These are phyloP conservation scores for Kluyveromyces nonfermentans DNA, from an alignment of 805 yeast species.

Conservation along the genomic window DNA sequence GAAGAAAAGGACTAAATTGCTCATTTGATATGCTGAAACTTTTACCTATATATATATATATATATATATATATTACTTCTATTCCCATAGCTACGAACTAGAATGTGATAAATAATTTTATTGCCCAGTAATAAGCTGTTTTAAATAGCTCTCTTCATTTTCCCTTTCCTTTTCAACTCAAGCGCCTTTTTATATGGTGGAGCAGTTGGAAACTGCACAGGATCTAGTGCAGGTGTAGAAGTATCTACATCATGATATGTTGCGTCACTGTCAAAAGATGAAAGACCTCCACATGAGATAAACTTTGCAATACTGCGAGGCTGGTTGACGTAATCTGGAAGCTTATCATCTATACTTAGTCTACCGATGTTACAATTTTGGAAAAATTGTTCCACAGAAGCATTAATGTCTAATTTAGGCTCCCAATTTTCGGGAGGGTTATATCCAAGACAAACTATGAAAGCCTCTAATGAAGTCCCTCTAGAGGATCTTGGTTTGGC, in stretches of 20 bases:
- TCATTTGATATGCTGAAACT: background rate
- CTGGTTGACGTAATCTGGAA: constrained; percentile 42
- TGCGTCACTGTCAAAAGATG: constrained; percentile 89
- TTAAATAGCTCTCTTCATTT: constrained; percentile 30
- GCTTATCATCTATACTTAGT: constrained; percentile 9
- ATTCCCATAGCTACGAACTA: background rate
- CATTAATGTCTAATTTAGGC: constrained; percentile 48
- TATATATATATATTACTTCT: background rate
- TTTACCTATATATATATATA: background rate
- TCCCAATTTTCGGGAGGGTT: constrained; percentile 77
- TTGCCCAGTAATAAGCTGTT: background rate
- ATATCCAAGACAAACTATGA: constrained; percentile 85
- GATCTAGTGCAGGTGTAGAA: constrained; percentile 52
- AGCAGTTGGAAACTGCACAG: constrained; percentile 92
- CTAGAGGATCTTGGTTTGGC: constrained; percentile 95
- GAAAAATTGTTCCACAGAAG: constrained; percentile 76
- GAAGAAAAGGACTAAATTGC: constrained; percentile 27
- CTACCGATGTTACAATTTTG: constrained; percentile 53
- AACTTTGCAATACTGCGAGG: constrained; percentile 81
- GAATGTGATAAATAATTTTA: background rate
- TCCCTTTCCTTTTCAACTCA: constrained; percentile 75
- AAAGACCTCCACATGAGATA: constrained; percentile 88
- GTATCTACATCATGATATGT: constrained; percentile 47
- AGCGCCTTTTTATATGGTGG: constrained; percentile 94
- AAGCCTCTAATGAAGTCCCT: constrained; percentile 90